Percentiles rank a stretch among this genome's conserved stretches.
Evolutionary conservation across 1,284 basidiomycete genomes (phyloP).

Genomic region (Puccinia novopanici): DNA sequence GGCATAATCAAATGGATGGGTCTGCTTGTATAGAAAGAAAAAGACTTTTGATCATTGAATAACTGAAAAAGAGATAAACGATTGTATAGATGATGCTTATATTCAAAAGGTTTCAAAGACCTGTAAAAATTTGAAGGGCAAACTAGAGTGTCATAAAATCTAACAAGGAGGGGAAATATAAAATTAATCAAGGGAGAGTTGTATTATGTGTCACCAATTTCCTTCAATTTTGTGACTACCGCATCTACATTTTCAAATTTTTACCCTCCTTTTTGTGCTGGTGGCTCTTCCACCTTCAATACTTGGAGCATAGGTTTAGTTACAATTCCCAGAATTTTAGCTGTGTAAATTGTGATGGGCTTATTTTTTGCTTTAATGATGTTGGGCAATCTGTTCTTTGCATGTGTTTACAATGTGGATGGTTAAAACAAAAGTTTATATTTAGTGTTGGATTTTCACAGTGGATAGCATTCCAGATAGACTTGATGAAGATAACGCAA

Average conservation of each 20-base stretch:
- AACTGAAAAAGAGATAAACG: neutral
- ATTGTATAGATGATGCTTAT: neutral
- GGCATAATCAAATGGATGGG: neutral
- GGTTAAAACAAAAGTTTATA: neutral
- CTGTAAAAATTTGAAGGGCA: neutral
- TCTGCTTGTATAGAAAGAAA: neutral
- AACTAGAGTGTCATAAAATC: neutral
- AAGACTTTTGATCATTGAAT: neutral
- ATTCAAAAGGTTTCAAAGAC: neutral
- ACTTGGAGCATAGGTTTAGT: conserved; percentile 77
- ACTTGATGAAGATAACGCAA: neutral
- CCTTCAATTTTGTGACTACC: conserved; percentile 84
- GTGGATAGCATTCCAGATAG: neutral
- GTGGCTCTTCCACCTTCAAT: conserved; percentile 86
- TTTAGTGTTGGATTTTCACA: neutral
- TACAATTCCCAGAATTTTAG: conserved; percentile 79
- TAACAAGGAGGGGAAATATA: neutral
- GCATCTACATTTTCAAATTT: conserved; percentile 91
- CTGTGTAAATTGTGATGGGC: conserved; percentile 79
- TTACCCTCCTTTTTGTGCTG: conserved; percentile 85
- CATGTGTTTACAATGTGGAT: neutral
- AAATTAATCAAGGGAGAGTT: neutral
- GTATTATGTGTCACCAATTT: conserved; percentile 71
- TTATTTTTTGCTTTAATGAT: conserved; percentile 87
- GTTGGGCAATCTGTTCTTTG: conserved; percentile 58